Evolutionary conservation across 2,329 filamentous ascomycete genomes (phyloP), one percentile per base, ranked within the genome.

Genomic region (Pleomassaria siparia): DNA sequence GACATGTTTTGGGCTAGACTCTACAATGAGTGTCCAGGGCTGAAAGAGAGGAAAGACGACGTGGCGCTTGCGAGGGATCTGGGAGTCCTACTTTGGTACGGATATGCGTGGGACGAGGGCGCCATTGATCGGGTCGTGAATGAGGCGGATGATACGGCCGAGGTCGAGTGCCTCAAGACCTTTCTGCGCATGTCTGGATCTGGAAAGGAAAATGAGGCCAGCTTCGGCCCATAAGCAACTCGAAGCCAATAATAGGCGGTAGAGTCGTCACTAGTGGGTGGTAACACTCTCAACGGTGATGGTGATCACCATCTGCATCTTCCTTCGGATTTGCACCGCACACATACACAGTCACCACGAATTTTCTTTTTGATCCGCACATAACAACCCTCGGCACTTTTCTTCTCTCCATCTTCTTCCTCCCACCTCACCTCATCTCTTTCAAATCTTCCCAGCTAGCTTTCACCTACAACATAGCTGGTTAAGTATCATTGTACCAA

Each of bases 31-130:
- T 56, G 75, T 1, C 69, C 73, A 0, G 65, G 66, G 15, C 55
- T 80, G 8, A 49, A 69, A 12, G 16, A 29, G 2, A 21, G 32
- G 2, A 30, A 67, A 11, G 58, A 68, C 4, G 69, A 70, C 0
- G 65, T 81, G 0, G 60, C 59, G 44, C 53, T 74, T 30, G 76
- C 81, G 11, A 75, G 75, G 72, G 61, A 73, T 62, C 55, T 85
- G 15, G 83, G 84, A 0, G 74, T 86, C 5, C 50, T 86, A 15
- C 71, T 86, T 2, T 86, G 84, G 83, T 76, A 80, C 62, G 83
- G 82, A 1, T 82, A 81, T 59, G 82, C 82, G 2, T 86, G 83
- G 64, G 83, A 86, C 59, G 75, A 81, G 20, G 83, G 83, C 0
- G 70, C 65, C 25, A 75, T 86, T 45, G 73, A 85, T 63, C 74